Evolutionary conservation across 2,329 filamentous ascomycete species (phyloP).

Genomic region (Colletotrichum melonis): DNA sequence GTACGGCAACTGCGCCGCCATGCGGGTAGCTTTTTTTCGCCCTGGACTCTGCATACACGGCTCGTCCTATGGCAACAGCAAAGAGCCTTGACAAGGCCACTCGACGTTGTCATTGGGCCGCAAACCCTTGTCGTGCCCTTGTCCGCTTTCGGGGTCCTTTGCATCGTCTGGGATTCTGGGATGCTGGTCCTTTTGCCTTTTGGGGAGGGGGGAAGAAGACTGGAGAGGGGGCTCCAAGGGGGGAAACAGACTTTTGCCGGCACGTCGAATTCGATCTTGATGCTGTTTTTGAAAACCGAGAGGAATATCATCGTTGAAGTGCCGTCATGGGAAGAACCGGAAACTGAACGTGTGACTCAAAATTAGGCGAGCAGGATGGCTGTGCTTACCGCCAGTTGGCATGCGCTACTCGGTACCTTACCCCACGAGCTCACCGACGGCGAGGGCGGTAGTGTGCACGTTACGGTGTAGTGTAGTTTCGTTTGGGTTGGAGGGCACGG

Average conservation of each 20-base stretch:
- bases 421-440: constrained; percentile 15
- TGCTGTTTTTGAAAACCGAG: not conserved
- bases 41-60: constrained; percentile 44
- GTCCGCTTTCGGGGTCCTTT: constrained; percentile 31
- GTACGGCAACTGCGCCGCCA: constrained; percentile 55
- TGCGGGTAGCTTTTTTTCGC: constrained; percentile 48
- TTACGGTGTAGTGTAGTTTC: not conserved
- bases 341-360: not conserved
- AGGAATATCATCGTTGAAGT: not conserved
- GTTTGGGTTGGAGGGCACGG: constrained; percentile 24
- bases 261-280: constrained; percentile 9
- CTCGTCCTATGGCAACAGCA: constrained; percentile 45
- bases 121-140: constrained; percentile 40
- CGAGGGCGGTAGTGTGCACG: not conserved
- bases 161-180: constrained; percentile 25
- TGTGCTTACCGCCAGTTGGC: constrained; percentile 22
- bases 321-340: not conserved
- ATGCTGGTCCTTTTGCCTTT: not conserved
- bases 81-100: constrained; percentile 12
- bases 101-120: constrained; percentile 49
- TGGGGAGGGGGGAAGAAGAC: not conserved
- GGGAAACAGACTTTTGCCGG: constrained; percentile 6
- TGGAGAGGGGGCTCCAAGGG: not conserved
- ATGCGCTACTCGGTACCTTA: not conserved
- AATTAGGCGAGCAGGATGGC: constrained; percentile 3